Base-by-base conservation (phyloP, 2,329 filamentous ascomycete genomes). In the Fusarium siculi region DNA sequence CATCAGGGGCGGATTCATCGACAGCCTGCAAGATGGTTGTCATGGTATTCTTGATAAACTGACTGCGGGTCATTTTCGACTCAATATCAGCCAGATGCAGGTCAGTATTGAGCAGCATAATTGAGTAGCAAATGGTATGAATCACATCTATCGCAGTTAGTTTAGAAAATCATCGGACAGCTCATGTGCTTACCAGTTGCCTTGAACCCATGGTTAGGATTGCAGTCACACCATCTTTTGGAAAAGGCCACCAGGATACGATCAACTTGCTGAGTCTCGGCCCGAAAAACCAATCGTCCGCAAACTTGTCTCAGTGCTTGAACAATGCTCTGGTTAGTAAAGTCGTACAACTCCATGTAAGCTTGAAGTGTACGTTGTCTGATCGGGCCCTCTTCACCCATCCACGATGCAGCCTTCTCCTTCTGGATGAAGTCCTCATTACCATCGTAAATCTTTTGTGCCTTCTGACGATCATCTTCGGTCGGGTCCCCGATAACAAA, bases 21-120 rank as follows among this genome's bases (percentile, higher is more conserved):
- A 95, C 88, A 18, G 93, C 91, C 54, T 94, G 91, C 66, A 90
- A 90, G 70, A 99, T 93, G 0, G 96, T 97, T 2, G 93, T 93
- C 87, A 98, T 92, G 9, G 96, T 98, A 80, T 99, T 99, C 82
- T 97, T 97, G 79, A 99, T 90, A 79, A 98, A 99, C 79, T 98
- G 96, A 72, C 88, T 92, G 63, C 93, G 91, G 3, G 96, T 98
- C 96, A 99, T 99, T 85, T 97, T 97, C 77, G 93, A 91, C 70
- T 97, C 95, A 76, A 98, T 97, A 79, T 98, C 95, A 66, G 96
- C 96, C 78, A 98, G 83, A 79, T 99, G 96, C 63, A 99, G 86
- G 84, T 99, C 96, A 39, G 96, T 99, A 79, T 99, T 99, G 72
- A 99, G 88, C 16, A 99, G 87, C 79, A 99, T 92, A 73, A 99